A percentile compares a stretch with the other conserved stretches of the same genome.
Conservation (phyloP, 192 early-diverging fungal species). For the Backusella westeae region DNA sequence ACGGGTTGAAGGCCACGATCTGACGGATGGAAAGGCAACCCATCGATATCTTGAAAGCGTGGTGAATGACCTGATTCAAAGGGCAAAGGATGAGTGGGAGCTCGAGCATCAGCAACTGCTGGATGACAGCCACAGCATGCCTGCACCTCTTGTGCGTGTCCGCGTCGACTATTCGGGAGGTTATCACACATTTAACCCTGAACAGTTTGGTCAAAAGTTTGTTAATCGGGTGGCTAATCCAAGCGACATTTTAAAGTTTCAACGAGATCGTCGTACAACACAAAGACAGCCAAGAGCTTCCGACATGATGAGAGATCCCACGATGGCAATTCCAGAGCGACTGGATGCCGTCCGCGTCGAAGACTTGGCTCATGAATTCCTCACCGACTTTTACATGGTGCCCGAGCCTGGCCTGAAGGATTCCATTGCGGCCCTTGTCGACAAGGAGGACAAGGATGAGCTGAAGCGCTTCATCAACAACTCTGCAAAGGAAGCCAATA, state of each 20-base stretch:
- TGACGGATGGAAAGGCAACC: conserved; percentile 52
- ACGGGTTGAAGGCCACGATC: conserved; percentile 43
- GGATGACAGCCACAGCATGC: conserved; percentile 40
- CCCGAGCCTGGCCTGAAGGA: background rate
- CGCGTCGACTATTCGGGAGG: conserved; percentile 89
- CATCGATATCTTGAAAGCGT: conserved; percentile 53
- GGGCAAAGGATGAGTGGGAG: conserved; percentile 62
- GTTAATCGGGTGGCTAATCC: conserved; percentile 84
- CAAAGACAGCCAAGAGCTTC: background rate
- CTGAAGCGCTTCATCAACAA: background rate
- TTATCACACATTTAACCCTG: conserved; percentile 80
- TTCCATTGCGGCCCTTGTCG: background rate
- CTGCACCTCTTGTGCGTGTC: conserved; percentile 75
- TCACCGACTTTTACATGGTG: background rate
- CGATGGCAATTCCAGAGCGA: background rate
- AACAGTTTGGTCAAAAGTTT: conserved; percentile 82
- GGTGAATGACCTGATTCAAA: conserved; percentile 63
- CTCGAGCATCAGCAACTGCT: conserved; percentile 1
- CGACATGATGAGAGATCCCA: conserved; percentile 33
- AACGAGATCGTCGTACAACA: conserved; percentile 47
- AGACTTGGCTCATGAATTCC: conserved; percentile 1
- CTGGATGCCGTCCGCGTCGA: background rate
- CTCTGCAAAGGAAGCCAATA: background rate
- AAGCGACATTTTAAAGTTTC: conserved; percentile 83
- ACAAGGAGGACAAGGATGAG: background rate